Evolutionary conservation across 129 eudicot genomes (phyloP), one percentile per base, ranked within the genome.

Genomic region (Flaveria sonorensis): DNA sequence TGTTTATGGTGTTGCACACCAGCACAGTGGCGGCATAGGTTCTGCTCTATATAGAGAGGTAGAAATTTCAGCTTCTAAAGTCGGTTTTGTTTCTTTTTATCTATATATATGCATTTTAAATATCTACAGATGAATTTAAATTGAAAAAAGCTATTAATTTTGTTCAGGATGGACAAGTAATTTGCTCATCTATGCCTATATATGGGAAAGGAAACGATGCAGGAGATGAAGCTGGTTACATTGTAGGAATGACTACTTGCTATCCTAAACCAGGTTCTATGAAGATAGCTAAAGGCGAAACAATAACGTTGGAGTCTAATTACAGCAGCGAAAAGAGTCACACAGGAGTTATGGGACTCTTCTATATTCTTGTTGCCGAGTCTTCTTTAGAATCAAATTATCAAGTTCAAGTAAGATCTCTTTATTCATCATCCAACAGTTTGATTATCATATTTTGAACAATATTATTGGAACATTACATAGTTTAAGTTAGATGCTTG

Each of bases 221-320:
- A 59, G 97, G 97, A 78, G 81, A 87, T 59, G 97, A 89, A 85
- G 85, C 89, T 32, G 97, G 96, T 52, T 92, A 80, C 59, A 84
- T 92, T 79, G 93, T 89, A 6, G 97, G 97, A 78, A 92, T 92
- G 96, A 78, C 97, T 1, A 87, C 96, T 4, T 89, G 97, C 75
- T 92, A 89, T 69, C 97, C 97, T 48, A 56, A 68, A 70, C 93
- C 96, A 7, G 96, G 93, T 15, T 87, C 96, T 26, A 57, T 87
- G 51, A 75, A 83, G 84, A 87, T 92, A 20, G 42, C 78, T 19
- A 83, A 77, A 20, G 91, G 85, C 40, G 96, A 89, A 83, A 83
- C 20, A 1, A 62, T 89, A 24, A 76, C 85, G 73, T 76, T 92
- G 60, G 89, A 77, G 74, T 89, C 97, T 32, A 87, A 83, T 7